Evolutionary conservation across 2,329 filamentous ascomycete species (phyloP).

Genomic region (Alternaria panax): DNA sequence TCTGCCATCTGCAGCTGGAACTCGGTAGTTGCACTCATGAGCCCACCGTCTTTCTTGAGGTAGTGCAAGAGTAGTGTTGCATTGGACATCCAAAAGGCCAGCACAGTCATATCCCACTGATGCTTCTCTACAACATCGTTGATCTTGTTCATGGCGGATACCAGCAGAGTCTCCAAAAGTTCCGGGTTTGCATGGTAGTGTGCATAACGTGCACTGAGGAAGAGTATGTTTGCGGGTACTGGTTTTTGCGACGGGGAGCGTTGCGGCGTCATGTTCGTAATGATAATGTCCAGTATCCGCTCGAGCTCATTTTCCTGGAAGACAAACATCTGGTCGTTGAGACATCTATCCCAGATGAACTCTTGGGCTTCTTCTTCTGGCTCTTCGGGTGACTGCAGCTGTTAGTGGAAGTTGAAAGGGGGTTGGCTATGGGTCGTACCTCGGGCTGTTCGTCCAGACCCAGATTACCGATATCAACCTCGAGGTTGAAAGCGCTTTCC

Average conservation of each 20-base stretch:
- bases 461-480: constrained; percentile 94
- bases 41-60: constrained; percentile 87
- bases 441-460: constrained; percentile 96
- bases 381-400: constrained; percentile 65
- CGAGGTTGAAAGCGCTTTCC: constrained; percentile 95
- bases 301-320: constrained; percentile 95
- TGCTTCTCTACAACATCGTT: constrained; percentile 94
- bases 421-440: constrained; percentile 59
- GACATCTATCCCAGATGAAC: constrained; percentile 92
- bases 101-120: constrained; percentile 99
- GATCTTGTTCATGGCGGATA: constrained; percentile 92
- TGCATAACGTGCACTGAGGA: constrained; percentile 92
- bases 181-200: constrained; percentile 94
- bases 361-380: constrained; percentile 90
- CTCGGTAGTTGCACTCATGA: constrained; percentile 80
- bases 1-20: constrained; percentile 95
- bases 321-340: constrained; percentile 99
- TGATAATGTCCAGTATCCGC: constrained; percentile 90
- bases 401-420: constrained; percentile 28
- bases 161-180: constrained; percentile 79
- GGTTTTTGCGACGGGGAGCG: constrained; percentile 96
- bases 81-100: constrained; percentile 99
- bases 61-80: constrained; percentile 95
- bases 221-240: constrained; percentile 95
- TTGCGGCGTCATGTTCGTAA: constrained; percentile 97